Evolutionary conservation across 2,329 filamentous ascomycete species (phyloP).

Genomic region (Dothideomycetes sp.): DNA sequence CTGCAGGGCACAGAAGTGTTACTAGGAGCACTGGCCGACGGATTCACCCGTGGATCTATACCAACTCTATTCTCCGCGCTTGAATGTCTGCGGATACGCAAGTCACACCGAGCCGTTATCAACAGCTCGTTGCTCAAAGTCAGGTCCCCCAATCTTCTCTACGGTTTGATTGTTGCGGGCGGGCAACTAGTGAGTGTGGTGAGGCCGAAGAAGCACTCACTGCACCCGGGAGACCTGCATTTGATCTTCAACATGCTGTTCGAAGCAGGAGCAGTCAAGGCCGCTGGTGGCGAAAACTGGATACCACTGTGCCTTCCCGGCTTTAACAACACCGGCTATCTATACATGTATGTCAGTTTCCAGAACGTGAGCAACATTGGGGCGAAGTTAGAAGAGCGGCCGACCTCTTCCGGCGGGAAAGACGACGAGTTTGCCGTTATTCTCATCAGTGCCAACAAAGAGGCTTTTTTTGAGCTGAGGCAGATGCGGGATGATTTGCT

Average conservation of each 20-base stretch:
- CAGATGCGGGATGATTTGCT: constrained; percentile 52
- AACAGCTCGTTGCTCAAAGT: constrained; percentile 78
- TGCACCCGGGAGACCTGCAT: constrained; percentile 91
- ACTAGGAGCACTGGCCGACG: constrained; percentile 84
- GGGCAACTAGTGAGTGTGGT: constrained; percentile 91
- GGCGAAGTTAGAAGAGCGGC: not conserved
- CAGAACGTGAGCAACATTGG: constrained; percentile 44
- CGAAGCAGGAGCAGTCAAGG: constrained; percentile 82
- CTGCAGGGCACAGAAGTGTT: constrained; percentile 85
- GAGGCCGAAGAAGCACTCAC: constrained; percentile 82
- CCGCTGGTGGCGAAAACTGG: constrained; percentile 94
- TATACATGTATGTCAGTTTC: constrained; percentile 99
- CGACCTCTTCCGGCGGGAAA: constrained; percentile 20
- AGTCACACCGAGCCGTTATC: constrained; percentile 73
- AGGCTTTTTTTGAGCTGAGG: constrained; percentile 84
- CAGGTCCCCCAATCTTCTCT: constrained; percentile 68
- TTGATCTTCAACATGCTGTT: constrained; percentile 99
- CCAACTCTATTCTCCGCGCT: constrained; percentile 80
- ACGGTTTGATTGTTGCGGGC: constrained; percentile 86
- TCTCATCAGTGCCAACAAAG: constrained; percentile 83
- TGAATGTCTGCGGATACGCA: constrained; percentile 86
- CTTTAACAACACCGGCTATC: constrained; percentile 91
- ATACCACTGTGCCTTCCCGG: constrained; percentile 90
- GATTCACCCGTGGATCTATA: constrained; percentile 84
- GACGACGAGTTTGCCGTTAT: constrained; percentile 79